Percentiles rank a stretch among this genome's conserved stretches.
These are phyloP conservation scores for Podochytrium sp. DNA, from an alignment of 192 early-diverging fungal genomes.

Conservation along the genomic window DNA sequence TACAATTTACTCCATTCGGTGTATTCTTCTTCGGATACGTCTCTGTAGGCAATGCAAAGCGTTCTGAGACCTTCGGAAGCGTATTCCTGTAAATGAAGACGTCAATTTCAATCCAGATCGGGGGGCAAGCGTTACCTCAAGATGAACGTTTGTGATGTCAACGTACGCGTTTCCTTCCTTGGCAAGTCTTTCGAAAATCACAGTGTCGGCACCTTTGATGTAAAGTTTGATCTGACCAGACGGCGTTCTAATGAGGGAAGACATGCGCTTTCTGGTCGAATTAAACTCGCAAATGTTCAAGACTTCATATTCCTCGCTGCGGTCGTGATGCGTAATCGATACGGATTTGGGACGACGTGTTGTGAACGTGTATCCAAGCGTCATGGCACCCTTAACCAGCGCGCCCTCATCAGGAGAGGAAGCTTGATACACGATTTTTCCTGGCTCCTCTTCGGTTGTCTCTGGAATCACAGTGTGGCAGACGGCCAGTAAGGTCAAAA, in stretches of 20 bases:
- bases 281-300: slow-evolving; percentile 98
- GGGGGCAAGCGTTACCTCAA: too few species aligned
- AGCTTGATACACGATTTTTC: slow-evolving; percentile 88
- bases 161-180: slow-evolving; percentile 70
- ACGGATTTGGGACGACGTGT: slow-evolving; percentile 60
- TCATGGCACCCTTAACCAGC: slow-evolving; percentile 72
- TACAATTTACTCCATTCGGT: slow-evolving; percentile 79
- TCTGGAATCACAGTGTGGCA: slow-evolving; percentile 99
- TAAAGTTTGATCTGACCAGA: slow-evolving; percentile 85
- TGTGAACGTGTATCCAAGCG: slow-evolving; percentile 58
- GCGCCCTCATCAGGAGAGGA: slow-evolving; percentile 97
- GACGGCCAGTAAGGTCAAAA: slow-evolving; percentile 85
- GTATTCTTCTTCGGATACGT: slow-evolving; percentile 89
- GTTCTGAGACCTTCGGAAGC: slow-evolving; percentile 96
- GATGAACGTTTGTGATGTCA: slow-evolving; percentile 70
- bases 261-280: slow-evolving; percentile 98
- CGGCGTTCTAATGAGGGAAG: slow-evolving; percentile 83
- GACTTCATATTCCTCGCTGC: slow-evolving; percentile 82
- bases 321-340: slow-evolving; percentile 42
- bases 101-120: neutral
- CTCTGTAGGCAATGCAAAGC: slow-evolving; percentile 93
- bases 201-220: slow-evolving; percentile 98
- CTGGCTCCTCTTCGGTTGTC: slow-evolving; percentile 60
- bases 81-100: slow-evolving; percentile 63
- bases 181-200: slow-evolving; percentile 89